phyloP scores from a whole-genome alignment of 2,329 filamentous ascomycete species.

The Dothideomycetes sp. region DNA sequence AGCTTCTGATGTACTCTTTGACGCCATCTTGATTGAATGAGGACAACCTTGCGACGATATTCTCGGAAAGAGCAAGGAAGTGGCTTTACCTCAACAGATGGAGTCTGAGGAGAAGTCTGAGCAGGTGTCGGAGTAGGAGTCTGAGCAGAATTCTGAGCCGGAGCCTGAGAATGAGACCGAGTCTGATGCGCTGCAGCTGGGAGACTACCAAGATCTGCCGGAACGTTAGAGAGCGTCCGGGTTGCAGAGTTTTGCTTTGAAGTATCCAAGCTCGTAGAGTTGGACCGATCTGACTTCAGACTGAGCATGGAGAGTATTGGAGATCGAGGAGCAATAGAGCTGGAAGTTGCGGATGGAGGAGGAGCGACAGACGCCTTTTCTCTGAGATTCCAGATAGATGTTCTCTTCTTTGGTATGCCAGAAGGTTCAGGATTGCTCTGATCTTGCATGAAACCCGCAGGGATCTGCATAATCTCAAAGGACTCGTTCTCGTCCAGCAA shows the following conservation, averaged over 20 bases:
- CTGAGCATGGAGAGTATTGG: slow-evolving; percentile 9
- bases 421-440: background rate
- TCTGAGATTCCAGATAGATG: background rate
- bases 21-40: slow-evolving; percentile 28
- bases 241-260: background rate
- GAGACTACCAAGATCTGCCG: no score
- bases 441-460: slow-evolving; percentile 1
- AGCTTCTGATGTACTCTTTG: slow-evolving; percentile 16
- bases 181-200: no score
- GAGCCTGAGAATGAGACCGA: no score
- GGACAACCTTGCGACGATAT: slow-evolving; percentile 25
- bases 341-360: slow-evolving; percentile 3
- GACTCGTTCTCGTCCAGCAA: slow-evolving; percentile 25
- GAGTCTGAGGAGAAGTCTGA: background rate
- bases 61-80: slow-evolving; percentile 21
- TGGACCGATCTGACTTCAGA: background rate
- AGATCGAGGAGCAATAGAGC: slow-evolving; percentile 6
- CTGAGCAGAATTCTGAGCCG: no score
- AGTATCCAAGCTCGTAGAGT: slow-evolving; percentile 1
- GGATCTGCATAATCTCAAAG: slow-evolving; percentile 9
- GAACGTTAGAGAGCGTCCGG: no score
- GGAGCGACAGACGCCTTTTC: slow-evolving; percentile 6
- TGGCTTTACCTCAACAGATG: background rate
- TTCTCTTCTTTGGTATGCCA: background rate
- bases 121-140: no score